Conservation (phyloP, 2,329 filamentous ascomycete genomes). For the Ascochyta clinopodiicola region DNA sequence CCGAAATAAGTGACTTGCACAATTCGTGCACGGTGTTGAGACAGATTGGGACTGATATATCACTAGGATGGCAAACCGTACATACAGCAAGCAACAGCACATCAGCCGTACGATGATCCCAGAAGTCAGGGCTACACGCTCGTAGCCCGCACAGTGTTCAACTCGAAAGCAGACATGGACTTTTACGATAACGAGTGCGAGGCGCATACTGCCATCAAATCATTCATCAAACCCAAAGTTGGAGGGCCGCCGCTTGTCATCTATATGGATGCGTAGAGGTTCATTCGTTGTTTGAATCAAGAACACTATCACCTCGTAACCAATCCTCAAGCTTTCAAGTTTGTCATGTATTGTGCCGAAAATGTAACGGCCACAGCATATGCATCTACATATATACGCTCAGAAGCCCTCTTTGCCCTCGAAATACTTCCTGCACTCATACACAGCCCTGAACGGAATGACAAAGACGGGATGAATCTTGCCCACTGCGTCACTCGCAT, state of each 20-base stretch:
- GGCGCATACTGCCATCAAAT: constrained; percentile 61
- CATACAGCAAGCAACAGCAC: constrained; percentile 66
- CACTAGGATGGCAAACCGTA: constrained; percentile 73
- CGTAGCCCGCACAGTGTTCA: constrained; percentile 68
- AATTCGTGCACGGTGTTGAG: not conserved
- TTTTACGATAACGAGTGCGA: constrained; percentile 70
- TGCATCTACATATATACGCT: not conserved
- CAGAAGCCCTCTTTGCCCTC: constrained; percentile 64
- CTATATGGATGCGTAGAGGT: constrained; percentile 34
- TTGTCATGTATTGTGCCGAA: not conserved
- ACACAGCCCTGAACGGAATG: constrained; percentile 74
- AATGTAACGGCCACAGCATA: not conserved
- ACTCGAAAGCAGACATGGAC: constrained; percentile 69
- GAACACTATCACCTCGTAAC: not conserved
- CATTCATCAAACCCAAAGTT: constrained; percentile 35
- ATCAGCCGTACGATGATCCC: constrained; percentile 62
- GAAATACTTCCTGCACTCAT: constrained; percentile 71
- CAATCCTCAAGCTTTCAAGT: not conserved
- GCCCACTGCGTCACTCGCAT: constrained; percentile 71
- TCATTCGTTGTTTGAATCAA: not conserved
- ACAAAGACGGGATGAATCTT: constrained; percentile 85
- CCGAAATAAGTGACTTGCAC: not conserved
- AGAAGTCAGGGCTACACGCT: constrained; percentile 71
- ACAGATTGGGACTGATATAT: not conserved
- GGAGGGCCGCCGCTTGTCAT: constrained; percentile 36